These are phyloP conservation scores for Cladosporium oxysporum DNA, from an alignment of 2,329 filamentous ascomycete genomes.

Conservation along the genomic window DNA sequence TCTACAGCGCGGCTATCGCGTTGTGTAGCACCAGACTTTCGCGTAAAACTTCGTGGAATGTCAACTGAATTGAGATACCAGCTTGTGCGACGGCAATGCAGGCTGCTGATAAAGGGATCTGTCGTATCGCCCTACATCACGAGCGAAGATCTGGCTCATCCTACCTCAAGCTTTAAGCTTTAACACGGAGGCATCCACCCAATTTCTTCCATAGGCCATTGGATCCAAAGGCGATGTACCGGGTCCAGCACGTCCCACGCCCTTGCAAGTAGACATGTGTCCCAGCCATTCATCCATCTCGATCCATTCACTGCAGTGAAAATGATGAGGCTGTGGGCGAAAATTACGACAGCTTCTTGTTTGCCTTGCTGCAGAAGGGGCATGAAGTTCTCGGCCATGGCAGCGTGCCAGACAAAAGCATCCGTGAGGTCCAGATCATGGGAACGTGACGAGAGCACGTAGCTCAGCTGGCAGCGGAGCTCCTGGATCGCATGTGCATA, in stretches of 20 bases:
- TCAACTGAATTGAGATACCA: too few relatives aligned
- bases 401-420: conserved; percentile 13
- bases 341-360: conserved; percentile 8
- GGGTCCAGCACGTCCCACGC: conserved; percentile 2
- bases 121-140: background rate
- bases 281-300: conserved; percentile 10
- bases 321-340: conserved; percentile 4
- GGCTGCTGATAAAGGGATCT: too few relatives aligned
- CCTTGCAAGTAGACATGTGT: conserved; percentile 6
- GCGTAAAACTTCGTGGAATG: too few relatives aligned
- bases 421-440: conserved; percentile 2
- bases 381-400: conserved; percentile 4
- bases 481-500: background rate
- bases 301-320: background rate
- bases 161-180: background rate
- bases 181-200: conserved; percentile 8
- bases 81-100: too few relatives aligned
- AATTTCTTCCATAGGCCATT: conserved; percentile 16
- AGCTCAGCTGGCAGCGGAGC: conserved; percentile 1
- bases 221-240: conserved; percentile 7
- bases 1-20: too few relatives aligned
- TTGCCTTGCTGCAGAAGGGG: conserved; percentile 1
- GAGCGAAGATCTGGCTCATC: background rate
- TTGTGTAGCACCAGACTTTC: too few relatives aligned
- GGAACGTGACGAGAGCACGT: background rate